A percentile compares a stretch with the other conserved stretches of the same genome.
phyloP scores from a whole-genome alignment of 78 protist species.

The Dictyostelium capitatum region DNA sequence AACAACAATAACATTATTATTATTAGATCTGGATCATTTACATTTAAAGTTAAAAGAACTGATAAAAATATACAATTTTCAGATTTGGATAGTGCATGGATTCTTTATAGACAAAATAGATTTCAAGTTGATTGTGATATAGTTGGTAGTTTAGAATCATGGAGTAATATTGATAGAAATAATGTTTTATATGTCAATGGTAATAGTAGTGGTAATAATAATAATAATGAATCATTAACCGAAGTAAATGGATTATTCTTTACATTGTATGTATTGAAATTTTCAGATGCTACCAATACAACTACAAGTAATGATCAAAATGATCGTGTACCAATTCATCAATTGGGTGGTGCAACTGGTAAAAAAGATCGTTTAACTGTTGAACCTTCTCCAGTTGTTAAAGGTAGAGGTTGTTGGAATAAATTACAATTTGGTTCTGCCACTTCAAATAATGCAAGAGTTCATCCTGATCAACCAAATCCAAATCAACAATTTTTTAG shows the following conservation, averaged over 20 bases:
- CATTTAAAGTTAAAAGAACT: constrained; percentile 70
- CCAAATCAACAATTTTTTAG: constrained; percentile 84
- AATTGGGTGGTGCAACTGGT: constrained; percentile 53
- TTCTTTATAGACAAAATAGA: constrained; percentile 77
- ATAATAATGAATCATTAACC: constrained; percentile 2
- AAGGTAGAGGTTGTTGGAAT: constrained; percentile 57
- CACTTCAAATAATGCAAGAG: constrained; percentile 81
- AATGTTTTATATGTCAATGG: constrained; percentile 43
- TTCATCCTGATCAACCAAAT: constrained; percentile 75
- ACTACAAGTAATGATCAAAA: constrained; percentile 17
- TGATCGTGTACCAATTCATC: constrained; percentile 74
- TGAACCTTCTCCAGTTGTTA: constrained; percentile 52
- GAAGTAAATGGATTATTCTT: constrained; percentile 49
- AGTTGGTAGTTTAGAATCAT: constrained; percentile 50
- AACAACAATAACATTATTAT: neutral
- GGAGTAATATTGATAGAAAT: constrained; percentile 50
- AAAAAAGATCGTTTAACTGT: constrained; percentile 71
- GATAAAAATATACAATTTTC: constrained; percentile 82
- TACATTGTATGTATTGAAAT: constrained; percentile 62
- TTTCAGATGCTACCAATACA: neutral
- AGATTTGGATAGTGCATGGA: constrained; percentile 77
- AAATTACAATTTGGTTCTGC: constrained; percentile 67
- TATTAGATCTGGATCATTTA: constrained; percentile 42
- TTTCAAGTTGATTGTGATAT: constrained; percentile 79
- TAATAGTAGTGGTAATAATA: neutral